These are phyloP conservation scores for Aspergillus felis DNA, from an alignment of 2,329 filamentous ascomycete species.

Conservation along the genomic window DNA sequence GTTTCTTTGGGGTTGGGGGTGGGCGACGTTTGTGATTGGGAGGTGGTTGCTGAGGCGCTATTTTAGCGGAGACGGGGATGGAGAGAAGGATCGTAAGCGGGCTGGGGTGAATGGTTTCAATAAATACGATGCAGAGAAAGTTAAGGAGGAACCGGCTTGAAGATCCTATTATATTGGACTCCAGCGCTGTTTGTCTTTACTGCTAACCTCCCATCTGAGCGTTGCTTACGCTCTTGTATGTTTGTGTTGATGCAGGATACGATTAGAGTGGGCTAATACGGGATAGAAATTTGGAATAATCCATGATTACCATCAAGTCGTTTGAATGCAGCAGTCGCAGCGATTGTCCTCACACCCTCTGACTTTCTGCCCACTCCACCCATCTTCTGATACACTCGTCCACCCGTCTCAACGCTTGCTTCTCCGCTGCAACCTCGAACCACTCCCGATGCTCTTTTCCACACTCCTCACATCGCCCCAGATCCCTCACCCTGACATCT, in stretches of 20 bases:
- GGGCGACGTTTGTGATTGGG: conserved; percentile 50
- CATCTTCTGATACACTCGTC: conserved; percentile 77
- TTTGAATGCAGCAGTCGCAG: neutral
- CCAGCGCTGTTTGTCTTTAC: neutral
- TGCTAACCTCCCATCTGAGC: neutral
- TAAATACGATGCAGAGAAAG: neutral
- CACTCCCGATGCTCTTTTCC: conserved; percentile 87
- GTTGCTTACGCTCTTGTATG: neutral
- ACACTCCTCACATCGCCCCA: conserved; percentile 67
- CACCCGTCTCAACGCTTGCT: conserved; percentile 63
- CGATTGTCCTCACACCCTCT: neutral
- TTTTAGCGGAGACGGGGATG: neutral
- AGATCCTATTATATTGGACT: neutral
- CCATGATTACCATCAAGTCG: neutral
- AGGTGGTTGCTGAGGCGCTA: conserved; percentile 9
- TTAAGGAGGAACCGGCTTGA: neutral
- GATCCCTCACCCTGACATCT: conserved; percentile 52
- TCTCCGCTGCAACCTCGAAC: conserved; percentile 81
- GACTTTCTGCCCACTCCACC: conserved; percentile 73
- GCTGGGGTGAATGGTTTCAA: neutral
- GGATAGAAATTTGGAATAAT: neutral
- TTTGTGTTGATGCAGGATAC: neutral
- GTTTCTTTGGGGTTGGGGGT: conserved; percentile 64
- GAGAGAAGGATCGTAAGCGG: neutral
- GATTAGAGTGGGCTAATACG: neutral